phyloP scores from a whole-genome alignment of 805 yeast species.

The Cyberlindnera nakhonratchasimensis region DNA sequence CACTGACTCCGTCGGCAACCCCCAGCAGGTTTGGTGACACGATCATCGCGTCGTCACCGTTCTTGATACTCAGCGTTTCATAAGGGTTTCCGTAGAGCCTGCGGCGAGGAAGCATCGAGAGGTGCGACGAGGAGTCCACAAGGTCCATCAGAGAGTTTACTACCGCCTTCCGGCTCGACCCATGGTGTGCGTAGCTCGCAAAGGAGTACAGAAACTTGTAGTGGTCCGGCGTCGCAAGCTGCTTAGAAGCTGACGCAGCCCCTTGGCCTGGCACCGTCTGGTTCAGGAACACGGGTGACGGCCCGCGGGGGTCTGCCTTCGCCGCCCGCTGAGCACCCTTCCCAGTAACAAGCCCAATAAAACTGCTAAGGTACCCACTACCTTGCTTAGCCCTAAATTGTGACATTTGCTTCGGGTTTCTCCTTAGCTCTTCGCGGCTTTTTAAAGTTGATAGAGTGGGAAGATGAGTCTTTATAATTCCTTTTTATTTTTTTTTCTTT shows the following conservation, averaged over 20 bases:
- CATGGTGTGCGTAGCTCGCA: conserved; percentile 48
- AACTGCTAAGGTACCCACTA: conserved; percentile 3
- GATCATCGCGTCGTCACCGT: conserved; percentile 58
- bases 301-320: conserved; percentile 11
- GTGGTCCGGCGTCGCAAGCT: conserved; percentile 30
- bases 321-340: not conserved
- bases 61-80: conserved; percentile 49
- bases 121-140: conserved; percentile 42
- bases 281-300: conserved; percentile 9
- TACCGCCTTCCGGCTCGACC: conserved; percentile 34
- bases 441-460: too few species aligned
- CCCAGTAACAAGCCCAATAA: conserved; percentile 9
- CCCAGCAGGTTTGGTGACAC: conserved; percentile 50
- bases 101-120: conserved; percentile 46
- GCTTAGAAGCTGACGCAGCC: conserved; percentile 7
- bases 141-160: conserved; percentile 49
- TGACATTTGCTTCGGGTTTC: not conserved
- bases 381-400: not conserved
- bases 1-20: conserved; percentile 56
- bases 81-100: conserved; percentile 50
- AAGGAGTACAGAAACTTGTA: conserved; percentile 43
- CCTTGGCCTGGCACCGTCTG: not conserved
- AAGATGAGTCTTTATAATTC: not conserved
- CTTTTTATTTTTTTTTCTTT: not conserved
- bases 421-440: not conserved